These are phyloP conservation scores for Tetrahymena borealis DNA, from an alignment of 73 alveolate species.

Conservation along the genomic window DNA sequence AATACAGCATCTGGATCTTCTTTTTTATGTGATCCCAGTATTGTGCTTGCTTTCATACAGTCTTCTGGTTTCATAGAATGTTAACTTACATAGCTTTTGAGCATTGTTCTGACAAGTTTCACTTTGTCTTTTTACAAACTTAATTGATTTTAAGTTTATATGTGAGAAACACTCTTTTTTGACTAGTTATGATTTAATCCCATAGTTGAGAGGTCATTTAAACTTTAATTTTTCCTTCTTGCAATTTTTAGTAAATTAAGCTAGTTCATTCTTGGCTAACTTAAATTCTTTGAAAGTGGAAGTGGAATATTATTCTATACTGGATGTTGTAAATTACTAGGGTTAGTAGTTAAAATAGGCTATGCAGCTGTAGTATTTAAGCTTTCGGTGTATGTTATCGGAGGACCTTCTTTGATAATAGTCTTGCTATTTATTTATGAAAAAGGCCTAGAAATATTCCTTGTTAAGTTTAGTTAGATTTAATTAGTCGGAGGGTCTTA, in stretches of 20 bases:
- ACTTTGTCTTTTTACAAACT: not conserved
- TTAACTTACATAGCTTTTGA: not conserved
- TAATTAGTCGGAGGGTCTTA: not conserved
- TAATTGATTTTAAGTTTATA: not conserved
- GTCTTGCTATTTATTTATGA: not conserved
- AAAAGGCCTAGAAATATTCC: not conserved
- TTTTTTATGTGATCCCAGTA: not conserved
- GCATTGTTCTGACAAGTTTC: not conserved
- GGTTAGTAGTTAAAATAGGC: not conserved
- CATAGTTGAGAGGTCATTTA: not conserved
- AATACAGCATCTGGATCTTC: not conserved
- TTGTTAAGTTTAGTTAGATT: not conserved
- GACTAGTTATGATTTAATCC: not conserved
- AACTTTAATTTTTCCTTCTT: not conserved
- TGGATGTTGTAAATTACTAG: not conserved
- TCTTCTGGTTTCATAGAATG: not conserved
- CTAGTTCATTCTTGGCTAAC: not conserved
- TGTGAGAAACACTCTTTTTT: not conserved
- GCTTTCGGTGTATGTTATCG: not conserved
- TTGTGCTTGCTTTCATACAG: not conserved
- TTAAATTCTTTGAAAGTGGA: not conserved
- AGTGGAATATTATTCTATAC: not conserved
- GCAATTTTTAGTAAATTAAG: not conserved
- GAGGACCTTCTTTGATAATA: not conserved
- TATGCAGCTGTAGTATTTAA: not conserved